A percentile compares a stretch with the other conserved stretches of the same genome.
Evolutionary conservation across 1,284 basidiomycete species (phyloP).

Genomic region (Fomes fomentarius): DNA sequence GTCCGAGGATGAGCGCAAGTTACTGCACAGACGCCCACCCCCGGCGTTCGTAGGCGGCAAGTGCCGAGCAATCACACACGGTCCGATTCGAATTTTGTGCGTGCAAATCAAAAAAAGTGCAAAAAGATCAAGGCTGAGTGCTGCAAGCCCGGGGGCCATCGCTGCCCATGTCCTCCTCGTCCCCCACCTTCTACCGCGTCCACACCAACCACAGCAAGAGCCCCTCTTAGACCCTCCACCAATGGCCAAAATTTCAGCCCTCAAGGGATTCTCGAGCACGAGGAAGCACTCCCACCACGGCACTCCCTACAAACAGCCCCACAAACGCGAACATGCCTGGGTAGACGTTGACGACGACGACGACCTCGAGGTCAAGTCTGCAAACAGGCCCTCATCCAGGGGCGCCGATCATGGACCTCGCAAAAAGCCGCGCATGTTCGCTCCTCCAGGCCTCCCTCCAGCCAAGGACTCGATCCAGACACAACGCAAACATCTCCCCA

Average conservation of each 20-base stretch:
- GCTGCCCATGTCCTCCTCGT: constrained; percentile 5
- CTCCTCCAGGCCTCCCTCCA: constrained; percentile 7
- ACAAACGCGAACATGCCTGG: constrained; percentile 30
- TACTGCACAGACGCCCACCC: too few relatives aligned
- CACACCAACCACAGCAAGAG: constrained; percentile 10
- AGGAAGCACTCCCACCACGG: constrained; percentile 9
- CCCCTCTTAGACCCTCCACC: neutral
- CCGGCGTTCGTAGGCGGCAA: too few relatives aligned
- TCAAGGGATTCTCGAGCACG: constrained; percentile 26
- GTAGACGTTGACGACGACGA: constrained; percentile 35
- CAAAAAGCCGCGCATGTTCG: constrained; percentile 26
- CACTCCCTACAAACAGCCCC: constrained; percentile 13
- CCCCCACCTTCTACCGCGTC: neutral
- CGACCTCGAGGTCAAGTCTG: constrained; percentile 28
- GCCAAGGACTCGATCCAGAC: constrained; percentile 46
- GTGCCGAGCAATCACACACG: too few relatives aligned
- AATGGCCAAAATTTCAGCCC: constrained; percentile 27
- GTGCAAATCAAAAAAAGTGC: too few relatives aligned
- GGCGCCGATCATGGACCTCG: constrained; percentile 15
- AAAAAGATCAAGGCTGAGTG: too few relatives aligned
- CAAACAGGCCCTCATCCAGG: constrained; percentile 15
- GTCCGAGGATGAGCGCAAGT: too few relatives aligned
- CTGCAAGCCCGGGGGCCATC: too few relatives aligned
- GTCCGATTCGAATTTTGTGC: too few relatives aligned
- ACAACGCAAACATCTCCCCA: constrained; percentile 74